Evolutionary conservation across 768 basidiomycete genomes (phyloP), one percentile per base, ranked within the genome.

Genomic region (Lentinula sp.): DNA sequence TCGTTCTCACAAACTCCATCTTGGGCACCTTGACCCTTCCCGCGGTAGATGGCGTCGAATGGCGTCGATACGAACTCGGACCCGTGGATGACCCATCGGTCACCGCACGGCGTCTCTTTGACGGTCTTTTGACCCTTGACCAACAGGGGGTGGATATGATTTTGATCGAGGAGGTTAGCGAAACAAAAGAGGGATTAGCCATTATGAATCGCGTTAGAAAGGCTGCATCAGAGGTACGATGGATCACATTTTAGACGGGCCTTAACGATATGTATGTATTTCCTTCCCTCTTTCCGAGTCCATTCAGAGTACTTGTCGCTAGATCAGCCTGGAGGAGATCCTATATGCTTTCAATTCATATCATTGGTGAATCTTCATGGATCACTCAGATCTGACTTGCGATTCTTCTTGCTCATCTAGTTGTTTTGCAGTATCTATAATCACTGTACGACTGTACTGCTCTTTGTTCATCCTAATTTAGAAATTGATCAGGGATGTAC

Each of bases 201-300:
- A 84, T 98, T 33, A 98, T 97, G 93, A 97, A 98, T 71, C 82
- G 96, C 16, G 85, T 95, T 28, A 82, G 83, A 63, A 98, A 98
- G 70, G 95, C 96, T 1, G 94, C 95, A 6, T 85, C 87, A 4
- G 83, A 87, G 45, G 69, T 72, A 57, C 68, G 70, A 66, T 77
- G 75, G 74, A 66, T 77, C 64, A 63, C 60, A 61, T 68, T 67
- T 39, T 69, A 65, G 59, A 58, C 28, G 7, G 28, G 28, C 28
- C 3, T 28, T 28, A 3, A 28, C 28, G 28, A 28, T 28, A 36
- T 33, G 50, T 54, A 45, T 46, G 16, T 57, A 6, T 4, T 4
- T 39, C n/a, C 35, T 16, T 20, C n/a, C 8, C 53, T 54, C 1
- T 37, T n/a, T 13, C 16, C 45, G n/a, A 46, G 28, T 18, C 23